Percentiles rank a stretch among this genome's conserved stretches.
Evolutionary conservation across 768 basidiomycete genomes (phyloP).

Genomic region (Candolleomyces efflorescens): DNA sequence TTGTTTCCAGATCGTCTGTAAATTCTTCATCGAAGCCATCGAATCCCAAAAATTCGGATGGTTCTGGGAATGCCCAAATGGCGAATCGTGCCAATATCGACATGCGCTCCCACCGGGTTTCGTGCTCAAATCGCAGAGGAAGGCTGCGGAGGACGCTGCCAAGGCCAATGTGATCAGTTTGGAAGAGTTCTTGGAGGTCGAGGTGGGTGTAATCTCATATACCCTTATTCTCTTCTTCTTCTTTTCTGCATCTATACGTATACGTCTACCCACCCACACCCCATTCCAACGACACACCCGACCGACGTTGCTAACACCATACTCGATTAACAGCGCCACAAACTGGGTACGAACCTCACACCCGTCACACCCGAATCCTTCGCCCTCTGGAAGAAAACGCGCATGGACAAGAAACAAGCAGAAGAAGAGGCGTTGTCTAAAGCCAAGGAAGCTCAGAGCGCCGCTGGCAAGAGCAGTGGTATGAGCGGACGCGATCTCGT

Average conservation of each 20-base stretch:
- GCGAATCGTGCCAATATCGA: conserved; percentile 86
- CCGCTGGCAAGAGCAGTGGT: conserved; percentile 86
- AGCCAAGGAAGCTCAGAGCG: conserved; percentile 74
- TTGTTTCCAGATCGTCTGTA: conserved; percentile 97
- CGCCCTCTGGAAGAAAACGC: conserved; percentile 91
- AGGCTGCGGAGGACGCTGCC: conserved; percentile 86
- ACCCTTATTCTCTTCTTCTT: no score
- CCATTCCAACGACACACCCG: no score
- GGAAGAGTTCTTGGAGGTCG: conserved; percentile 97
- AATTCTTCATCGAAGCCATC: conserved; percentile 94
- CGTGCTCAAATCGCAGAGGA: conserved; percentile 90
- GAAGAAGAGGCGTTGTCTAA: conserved; percentile 79
- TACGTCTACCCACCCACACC: no score
- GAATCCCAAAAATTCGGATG: conserved; percentile 91
- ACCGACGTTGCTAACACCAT: not conserved
- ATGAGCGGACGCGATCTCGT: conserved; percentile 97
- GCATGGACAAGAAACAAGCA: conserved; percentile 93
- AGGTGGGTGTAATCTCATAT: conserved; percentile 46
- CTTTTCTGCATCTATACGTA: no score
- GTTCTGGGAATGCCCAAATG: conserved; percentile 94
- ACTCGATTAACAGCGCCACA: conserved; percentile 72
- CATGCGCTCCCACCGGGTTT: conserved; percentile 97
- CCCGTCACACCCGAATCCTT: conserved; percentile 92
- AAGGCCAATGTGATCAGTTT: conserved; percentile 86
- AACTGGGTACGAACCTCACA: conserved; percentile 84